Base-by-base conservation (phyloP, 352 stramenopile genomes). In the Phytophthora rubi region DNA sequence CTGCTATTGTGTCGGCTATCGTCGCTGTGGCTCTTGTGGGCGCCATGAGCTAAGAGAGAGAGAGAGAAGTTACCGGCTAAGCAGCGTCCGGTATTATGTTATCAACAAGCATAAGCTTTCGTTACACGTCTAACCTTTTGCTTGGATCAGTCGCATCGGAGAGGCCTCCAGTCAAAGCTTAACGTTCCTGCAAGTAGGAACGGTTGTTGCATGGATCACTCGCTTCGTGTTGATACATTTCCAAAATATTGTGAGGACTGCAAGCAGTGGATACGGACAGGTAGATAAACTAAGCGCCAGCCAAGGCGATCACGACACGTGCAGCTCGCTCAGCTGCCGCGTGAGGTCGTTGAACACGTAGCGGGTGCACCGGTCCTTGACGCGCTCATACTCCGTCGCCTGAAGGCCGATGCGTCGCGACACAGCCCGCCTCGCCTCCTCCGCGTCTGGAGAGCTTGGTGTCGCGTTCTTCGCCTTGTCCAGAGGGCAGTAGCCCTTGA, bases 401-500 rank as follows among this genome's bases (percentile, higher is more conserved):
- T 87, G 84, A 13, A 92, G 62, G 12, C 71, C 83, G 45, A 92
- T 85, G 7, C 80, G 71, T 9, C 82, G 75, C 37, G 77, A 69
- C 28, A 83, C 69, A 3, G 75, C 56, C 7, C 58, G 54, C 45
- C 69, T 62, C 18, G 70, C 68, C 21, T 88, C 65, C 42, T 86
- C 77, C 6, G 56, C 70, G 8, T 77, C 77, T 3, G 53, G 62
- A 16, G 35, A 56, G 1, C 52, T 42, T 3, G 28, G 12, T n/a
- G n/a, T n/a, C n/a, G n/a, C n/a, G 6, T 28, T 51, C 58, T 80
- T 68, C 42, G 54, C 26, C 55, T 70, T 55, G 9, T 60, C 64
- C 48, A 61, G 71, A 33, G 81, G 80, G 33, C 79, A 80, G 56
- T 89, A 92, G 37, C 78, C 79, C 69, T 92, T 92, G 35, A 92